Evolutionary conservation across 495 filamentous ascomycete species (phyloP).

Genomic region (Hypomontagnella monticulosa): DNA sequence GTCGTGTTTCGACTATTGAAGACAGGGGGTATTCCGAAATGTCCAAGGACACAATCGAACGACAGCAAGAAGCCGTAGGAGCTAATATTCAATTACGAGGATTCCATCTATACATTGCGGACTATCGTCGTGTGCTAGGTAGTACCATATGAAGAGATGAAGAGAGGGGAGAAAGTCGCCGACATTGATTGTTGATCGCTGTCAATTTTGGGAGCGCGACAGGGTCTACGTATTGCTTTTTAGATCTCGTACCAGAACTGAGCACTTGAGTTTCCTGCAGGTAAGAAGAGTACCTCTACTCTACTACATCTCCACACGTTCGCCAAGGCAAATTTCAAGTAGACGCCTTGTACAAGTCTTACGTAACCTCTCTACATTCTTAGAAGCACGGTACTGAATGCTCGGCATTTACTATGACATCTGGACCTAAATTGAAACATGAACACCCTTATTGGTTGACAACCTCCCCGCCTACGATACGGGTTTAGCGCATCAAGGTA

Average conservation of each 20-base stretch:
- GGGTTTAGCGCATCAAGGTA: background rate
- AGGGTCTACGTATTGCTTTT: background rate
- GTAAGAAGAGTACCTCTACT: too few species aligned
- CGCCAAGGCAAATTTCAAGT: too few species aligned
- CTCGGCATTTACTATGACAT: background rate
- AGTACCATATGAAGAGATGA: background rate
- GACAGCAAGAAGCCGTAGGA: background rate
- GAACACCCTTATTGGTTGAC: background rate
- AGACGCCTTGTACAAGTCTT: too few species aligned
- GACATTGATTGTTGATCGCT: slow-evolving; percentile 19
- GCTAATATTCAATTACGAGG: background rate
- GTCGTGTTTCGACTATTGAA: slow-evolving; percentile 27
- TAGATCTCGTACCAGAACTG: background rate
- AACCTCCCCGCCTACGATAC: background rate
- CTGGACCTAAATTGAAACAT: background rate
- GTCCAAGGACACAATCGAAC: slow-evolving; percentile 10
- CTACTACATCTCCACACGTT: too few species aligned
- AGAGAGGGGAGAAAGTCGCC: slow-evolving; percentile 7
- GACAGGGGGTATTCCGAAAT: slow-evolving; percentile 21
- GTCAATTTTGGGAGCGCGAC: slow-evolving; percentile 5
- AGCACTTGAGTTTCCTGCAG: background rate
- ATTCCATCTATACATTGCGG: too few species aligned
- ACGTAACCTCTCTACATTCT: too few species aligned
- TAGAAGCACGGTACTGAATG: too few species aligned
- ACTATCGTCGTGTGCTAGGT: too few species aligned